Evolutionary conservation across 441 rosid genomes (phyloP).

Genomic region (Brassica balearica): DNA sequence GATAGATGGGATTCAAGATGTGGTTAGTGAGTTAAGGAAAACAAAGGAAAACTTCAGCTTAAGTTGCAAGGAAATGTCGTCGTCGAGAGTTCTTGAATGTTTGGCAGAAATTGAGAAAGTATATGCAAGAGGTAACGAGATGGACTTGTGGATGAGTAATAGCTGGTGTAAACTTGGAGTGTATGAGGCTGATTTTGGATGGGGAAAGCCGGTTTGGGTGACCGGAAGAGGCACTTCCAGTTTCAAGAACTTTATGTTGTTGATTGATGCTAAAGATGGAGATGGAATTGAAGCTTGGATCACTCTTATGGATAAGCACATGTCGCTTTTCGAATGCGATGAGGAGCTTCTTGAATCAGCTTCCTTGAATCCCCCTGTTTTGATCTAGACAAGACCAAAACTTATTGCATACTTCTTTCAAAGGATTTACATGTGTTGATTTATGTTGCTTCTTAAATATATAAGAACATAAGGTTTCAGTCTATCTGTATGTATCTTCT

Average conservation of each 20-base stretch:
- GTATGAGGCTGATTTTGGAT: constrained; percentile 46
- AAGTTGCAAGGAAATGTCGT: constrained; percentile 20
- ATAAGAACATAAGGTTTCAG: too few species aligned
- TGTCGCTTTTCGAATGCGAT: constrained; percentile 35
- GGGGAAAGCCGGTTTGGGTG: constrained; percentile 51
- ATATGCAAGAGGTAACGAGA: constrained; percentile 16
- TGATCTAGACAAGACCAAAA: not conserved
- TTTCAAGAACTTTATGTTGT: constrained; percentile 41
- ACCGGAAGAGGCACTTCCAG: constrained; percentile 40
- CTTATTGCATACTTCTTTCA: too few species aligned
- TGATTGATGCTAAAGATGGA: constrained; percentile 45
- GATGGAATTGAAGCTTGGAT: constrained; percentile 45
- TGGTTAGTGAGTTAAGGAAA: constrained; percentile 32
- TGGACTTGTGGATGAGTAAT: constrained; percentile 37
- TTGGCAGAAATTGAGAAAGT: constrained; percentile 25
- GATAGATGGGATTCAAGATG: constrained; percentile 19
- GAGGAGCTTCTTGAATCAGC: constrained; percentile 44
- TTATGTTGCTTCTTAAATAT: too few species aligned
- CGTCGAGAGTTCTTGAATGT: not conserved
- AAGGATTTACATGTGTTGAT: too few species aligned
- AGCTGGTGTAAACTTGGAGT: constrained; percentile 45
- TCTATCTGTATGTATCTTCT: too few species aligned
- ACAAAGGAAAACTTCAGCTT: constrained; percentile 6
- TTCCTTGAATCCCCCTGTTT: constrained; percentile 38
- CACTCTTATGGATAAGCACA: constrained; percentile 40